Conservation (phyloP, 2,329 filamentous ascomycete genomes). For the Chaetomium globosum region DNA sequence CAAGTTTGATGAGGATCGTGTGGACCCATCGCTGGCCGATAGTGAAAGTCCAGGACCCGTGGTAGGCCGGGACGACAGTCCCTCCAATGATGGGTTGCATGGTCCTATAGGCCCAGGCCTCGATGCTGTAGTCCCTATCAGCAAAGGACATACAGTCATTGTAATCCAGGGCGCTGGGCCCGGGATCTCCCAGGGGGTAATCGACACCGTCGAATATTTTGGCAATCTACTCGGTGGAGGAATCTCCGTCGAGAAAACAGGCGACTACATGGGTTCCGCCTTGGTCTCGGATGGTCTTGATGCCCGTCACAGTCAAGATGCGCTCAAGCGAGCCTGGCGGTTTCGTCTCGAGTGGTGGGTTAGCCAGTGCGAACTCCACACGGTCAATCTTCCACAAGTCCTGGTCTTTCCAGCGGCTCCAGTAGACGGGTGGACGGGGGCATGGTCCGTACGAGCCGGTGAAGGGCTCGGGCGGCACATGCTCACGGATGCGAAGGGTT, state of each 20-base stretch:
- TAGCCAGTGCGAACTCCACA: constrained; percentile 7
- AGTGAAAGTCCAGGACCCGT: constrained; percentile 2
- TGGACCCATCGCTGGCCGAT: constrained; percentile 3
- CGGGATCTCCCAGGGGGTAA: constrained; percentile 5
- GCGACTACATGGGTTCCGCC: constrained; percentile 11
- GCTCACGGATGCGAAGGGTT: constrained; percentile 6
- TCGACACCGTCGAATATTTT: constrained; percentile 25
- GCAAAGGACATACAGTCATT: constrained; percentile 15
- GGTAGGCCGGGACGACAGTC: constrained; percentile 2
- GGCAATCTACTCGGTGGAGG: constrained; percentile 14
- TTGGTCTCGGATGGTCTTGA: background rate
- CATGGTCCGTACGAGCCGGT: background rate
- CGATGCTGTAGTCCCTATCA: constrained; percentile 19
- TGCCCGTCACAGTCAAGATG: constrained; percentile 9
- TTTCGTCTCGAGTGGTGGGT: constrained; percentile 4
- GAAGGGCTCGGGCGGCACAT: background rate
- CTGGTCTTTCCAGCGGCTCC: background rate
- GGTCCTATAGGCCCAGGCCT: constrained; percentile 13
- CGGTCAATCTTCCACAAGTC: background rate
- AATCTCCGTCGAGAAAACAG: constrained; percentile 19
- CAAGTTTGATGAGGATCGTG: constrained; percentile 12
- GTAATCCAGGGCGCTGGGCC: background rate
- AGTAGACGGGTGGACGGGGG: background rate
- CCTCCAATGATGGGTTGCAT: constrained; percentile 11
- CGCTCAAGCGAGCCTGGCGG: background rate